Evolutionary conservation across 768 basidiomycete species (phyloP).

Genomic region (Cyclocybe cylindracea): DNA sequence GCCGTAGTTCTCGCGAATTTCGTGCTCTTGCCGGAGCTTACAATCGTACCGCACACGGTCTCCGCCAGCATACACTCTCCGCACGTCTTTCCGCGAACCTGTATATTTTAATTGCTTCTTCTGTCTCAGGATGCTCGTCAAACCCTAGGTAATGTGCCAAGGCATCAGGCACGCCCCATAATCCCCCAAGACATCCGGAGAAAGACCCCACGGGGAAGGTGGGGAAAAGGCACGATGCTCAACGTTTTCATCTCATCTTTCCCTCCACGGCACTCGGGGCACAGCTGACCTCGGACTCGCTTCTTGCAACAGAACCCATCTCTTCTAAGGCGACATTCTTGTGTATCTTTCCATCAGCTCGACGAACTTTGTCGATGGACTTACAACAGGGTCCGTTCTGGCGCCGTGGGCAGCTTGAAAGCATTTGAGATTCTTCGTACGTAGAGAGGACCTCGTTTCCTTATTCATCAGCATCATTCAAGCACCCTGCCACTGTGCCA

Average conservation of each 20-base stretch:
- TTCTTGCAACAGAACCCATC: constrained; percentile 1
- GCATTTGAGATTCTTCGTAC: too few relatives aligned
- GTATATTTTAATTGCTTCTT: too few relatives aligned
- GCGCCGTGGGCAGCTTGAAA: too few relatives aligned
- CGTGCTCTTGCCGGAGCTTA: too few relatives aligned
- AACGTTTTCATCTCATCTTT: constrained; percentile 1
- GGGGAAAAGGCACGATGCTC: neutral
- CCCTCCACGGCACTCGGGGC: neutral
- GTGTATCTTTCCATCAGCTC: neutral
- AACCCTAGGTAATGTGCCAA: too few relatives aligned
- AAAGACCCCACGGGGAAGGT: constrained; percentile 11
- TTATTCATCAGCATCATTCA: neutral
- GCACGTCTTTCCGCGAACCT: too few relatives aligned
- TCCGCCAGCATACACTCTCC: too few relatives aligned
- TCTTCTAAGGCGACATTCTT: neutral
- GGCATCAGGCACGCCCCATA: neutral
- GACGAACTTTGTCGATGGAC: neutral
- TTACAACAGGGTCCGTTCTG: too few relatives aligned
- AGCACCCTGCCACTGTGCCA: constrained; percentile 9
- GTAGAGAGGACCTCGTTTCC: too few relatives aligned
- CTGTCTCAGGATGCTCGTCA: too few relatives aligned
- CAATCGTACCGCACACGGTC: too few relatives aligned
- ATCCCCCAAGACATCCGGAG: constrained; percentile 1
- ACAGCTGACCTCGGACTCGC: constrained; percentile 8
- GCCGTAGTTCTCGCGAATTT: too few relatives aligned